A percentile compares a stretch with the other conserved stretches of the same genome.
These are phyloP conservation scores for Epichloe gansuensis DNA, from an alignment of 2,329 filamentous ascomycete species.

Conservation along the genomic window DNA sequence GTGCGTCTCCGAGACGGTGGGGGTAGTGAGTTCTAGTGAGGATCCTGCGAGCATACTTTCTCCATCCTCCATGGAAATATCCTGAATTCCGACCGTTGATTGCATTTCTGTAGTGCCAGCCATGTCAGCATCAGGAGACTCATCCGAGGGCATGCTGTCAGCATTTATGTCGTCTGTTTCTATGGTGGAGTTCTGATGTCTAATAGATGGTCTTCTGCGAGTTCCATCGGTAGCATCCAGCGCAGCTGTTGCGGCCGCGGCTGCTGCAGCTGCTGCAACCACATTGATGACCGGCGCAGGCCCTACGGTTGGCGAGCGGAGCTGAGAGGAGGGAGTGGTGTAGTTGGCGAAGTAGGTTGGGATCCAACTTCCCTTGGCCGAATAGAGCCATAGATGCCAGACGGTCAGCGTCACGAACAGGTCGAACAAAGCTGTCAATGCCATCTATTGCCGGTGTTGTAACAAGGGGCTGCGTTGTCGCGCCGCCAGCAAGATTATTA, in stretches of 20 bases:
- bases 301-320: slow-evolving; percentile 40
- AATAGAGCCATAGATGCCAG: slow-evolving; percentile 71
- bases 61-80: slow-evolving; percentile 67
- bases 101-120: slow-evolving; percentile 71
- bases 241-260: slow-evolving; percentile 32
- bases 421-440: slow-evolving; percentile 64
- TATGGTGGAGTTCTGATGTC: slow-evolving; percentile 81
- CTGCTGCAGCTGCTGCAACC: slow-evolving; percentile 31
- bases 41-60: slow-evolving; percentile 68
- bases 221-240: slow-evolving; percentile 39
- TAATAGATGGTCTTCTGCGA: slow-evolving; percentile 69
- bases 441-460: slow-evolving; percentile 56
- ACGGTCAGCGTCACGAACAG: slow-evolving; percentile 70
- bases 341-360: slow-evolving; percentile 87
- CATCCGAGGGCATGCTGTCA: slow-evolving; percentile 72
- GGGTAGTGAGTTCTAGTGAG: slow-evolving; percentile 62
- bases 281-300: slow-evolving; percentile 33
- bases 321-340: slow-evolving; percentile 58
- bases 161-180: slow-evolving; percentile 78
- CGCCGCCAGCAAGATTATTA: slow-evolving; percentile 37
- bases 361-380: slow-evolving; percentile 60
- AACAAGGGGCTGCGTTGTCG: slow-evolving; percentile 48
- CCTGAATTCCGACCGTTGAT: slow-evolving; percentile 72
- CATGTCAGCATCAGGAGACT: slow-evolving; percentile 64
- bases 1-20: slow-evolving; percentile 64